Evolutionary conservation across 148 eudicot genomes (phyloP).

Genomic region (Pouteria glomerata): DNA sequence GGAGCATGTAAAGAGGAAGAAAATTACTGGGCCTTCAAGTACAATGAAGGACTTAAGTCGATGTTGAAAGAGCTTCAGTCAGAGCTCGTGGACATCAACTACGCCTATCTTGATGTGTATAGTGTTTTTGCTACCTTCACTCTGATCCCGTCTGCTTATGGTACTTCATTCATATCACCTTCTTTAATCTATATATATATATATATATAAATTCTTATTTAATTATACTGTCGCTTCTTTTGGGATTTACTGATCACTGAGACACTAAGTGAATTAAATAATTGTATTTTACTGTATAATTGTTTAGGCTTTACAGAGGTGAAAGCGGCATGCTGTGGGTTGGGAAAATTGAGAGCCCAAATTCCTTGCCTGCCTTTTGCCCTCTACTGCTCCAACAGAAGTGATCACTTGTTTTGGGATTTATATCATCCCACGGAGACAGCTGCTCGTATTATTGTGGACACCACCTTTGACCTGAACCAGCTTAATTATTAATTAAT

Average conservation of each 20-base stretch:
- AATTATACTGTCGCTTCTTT: neutral
- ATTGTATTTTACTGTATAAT: too few relatives aligned
- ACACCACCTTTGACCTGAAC: slow-evolving; percentile 31
- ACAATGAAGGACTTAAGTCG: slow-evolving; percentile 46
- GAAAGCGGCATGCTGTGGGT: slow-evolving; percentile 80
- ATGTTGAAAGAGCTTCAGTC: slow-evolving; percentile 15
- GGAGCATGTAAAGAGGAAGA: slow-evolving; percentile 52
- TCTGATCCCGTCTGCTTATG: too few relatives aligned
- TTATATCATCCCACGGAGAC: slow-evolving; percentile 79
- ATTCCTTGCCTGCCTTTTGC: slow-evolving; percentile 63
- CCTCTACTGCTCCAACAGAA: slow-evolving; percentile 56
- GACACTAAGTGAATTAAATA: too few relatives aligned
- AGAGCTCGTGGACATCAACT: too few relatives aligned
- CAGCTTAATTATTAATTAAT: too few relatives aligned
- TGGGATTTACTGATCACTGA: slow-evolving; percentile 86
- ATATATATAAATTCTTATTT: too few relatives aligned
- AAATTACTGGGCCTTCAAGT: slow-evolving; percentile 48
- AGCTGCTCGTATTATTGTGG: slow-evolving; percentile 41
- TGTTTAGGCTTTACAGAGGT: too few relatives aligned
- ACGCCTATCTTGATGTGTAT: too few relatives aligned
- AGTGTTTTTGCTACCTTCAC: too few relatives aligned
- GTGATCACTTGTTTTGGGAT: slow-evolving; percentile 78
- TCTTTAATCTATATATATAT: too few relatives aligned
- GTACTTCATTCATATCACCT: too few relatives aligned
- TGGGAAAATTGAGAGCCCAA: slow-evolving; percentile 60